phyloP scores from a whole-genome alignment of 305 asterid species.

The Andrographis paniculata region DNA sequence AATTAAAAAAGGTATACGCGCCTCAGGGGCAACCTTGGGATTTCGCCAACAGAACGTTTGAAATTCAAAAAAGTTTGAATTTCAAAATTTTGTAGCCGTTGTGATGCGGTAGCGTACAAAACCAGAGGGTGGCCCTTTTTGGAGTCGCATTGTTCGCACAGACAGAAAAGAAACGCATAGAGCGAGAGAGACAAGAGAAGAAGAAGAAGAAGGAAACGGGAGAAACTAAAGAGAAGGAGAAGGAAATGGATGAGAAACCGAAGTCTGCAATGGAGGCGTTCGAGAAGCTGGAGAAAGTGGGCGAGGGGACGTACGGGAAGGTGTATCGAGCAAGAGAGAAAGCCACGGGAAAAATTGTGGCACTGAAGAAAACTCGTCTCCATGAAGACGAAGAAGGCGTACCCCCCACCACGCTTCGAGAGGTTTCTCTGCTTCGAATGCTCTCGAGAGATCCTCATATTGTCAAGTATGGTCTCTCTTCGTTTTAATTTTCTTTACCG shows the following conservation, averaged over 20 bases:
- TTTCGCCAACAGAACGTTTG: constrained; percentile 17
- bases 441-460: constrained; percentile 77
- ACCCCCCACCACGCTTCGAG: constrained; percentile 82
- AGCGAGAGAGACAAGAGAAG: not conserved
- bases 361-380: constrained; percentile 89
- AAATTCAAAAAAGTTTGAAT: not conserved
- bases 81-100: not conserved
- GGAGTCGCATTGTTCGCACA: no score
- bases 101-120: not conserved
- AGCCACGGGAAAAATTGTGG: constrained; percentile 87
- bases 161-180: no score
- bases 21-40: constrained; percentile 1
- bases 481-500: not conserved
- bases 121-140: not conserved
- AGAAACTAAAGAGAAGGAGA: not conserved
- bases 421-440: constrained; percentile 71
- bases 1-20: no score
- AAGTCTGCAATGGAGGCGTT: constrained; percentile 86
- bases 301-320: constrained; percentile 98
- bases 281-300: constrained; percentile 96
- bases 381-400: constrained; percentile 89
- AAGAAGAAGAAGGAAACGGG: not conserved
- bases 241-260: constrained; percentile 30
- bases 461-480: constrained; percentile 40
- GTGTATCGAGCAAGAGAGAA: constrained; percentile 92